phyloP scores from a whole-genome alignment of 352 stramenopile species.

The Blastocystis sp. region DNA sequence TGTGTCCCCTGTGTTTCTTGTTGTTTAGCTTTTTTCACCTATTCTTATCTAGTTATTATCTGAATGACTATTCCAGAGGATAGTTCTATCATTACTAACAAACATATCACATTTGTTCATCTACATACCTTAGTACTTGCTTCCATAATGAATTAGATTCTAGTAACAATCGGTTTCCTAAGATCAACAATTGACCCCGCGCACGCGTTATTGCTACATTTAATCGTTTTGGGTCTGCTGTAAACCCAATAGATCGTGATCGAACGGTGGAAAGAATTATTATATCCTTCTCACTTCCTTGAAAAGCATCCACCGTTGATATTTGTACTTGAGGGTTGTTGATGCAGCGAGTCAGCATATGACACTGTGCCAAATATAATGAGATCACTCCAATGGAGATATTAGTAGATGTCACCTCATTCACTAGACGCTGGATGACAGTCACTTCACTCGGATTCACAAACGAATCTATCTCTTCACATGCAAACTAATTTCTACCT shows the following conservation, averaged over 20 bases:
- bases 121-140: background rate
- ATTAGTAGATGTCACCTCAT: background rate
- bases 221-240: conserved; percentile 77
- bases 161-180: conserved; percentile 66
- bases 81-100: too few species aligned
- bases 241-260: conserved; percentile 77
- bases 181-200: conserved; percentile 76
- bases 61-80: too few species aligned
- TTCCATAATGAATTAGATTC: background rate
- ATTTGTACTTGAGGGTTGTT: conserved; percentile 65
- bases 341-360: background rate
- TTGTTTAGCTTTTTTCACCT: too few species aligned
- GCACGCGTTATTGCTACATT: conserved; percentile 82
- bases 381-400: conserved; percentile 30
- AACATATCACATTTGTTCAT: too few species aligned
- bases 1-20: too few species aligned
- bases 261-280: conserved; percentile 93
- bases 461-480: conserved; percentile 14
- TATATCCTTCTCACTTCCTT: conserved; percentile 94
- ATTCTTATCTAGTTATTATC: too few species aligned
- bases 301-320: conserved; percentile 92
- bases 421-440: background rate
- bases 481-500: background rate
- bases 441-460: background rate
- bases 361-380: background rate